Evolutionary conservation across 2,329 filamentous ascomycete species (phyloP).

Genomic region (Nigrospora sphaerica): DNA sequence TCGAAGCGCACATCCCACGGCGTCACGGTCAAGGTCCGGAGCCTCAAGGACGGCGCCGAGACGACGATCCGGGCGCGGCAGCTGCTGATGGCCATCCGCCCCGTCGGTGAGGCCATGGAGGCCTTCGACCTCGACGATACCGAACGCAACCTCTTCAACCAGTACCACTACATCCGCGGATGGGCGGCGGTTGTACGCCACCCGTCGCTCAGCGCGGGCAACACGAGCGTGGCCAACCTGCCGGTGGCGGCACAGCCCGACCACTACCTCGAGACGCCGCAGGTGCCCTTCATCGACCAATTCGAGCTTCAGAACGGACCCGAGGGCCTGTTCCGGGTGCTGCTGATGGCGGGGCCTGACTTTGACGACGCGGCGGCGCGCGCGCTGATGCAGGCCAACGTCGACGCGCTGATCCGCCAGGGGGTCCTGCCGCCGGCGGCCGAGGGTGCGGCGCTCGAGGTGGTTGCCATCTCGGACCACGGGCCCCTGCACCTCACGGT

Average conservation of each 20-base stretch:
- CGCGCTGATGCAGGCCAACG: not conserved
- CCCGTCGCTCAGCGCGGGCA: not conserved
- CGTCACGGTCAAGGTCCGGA: not conserved
- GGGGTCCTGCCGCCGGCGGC: not conserved
- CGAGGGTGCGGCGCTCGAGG: not conserved
- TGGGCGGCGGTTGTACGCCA: not conserved
- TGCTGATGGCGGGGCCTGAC: not conserved
- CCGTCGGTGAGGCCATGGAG: not conserved
- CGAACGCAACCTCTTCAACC: not conserved
- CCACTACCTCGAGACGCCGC: conserved; percentile 1
- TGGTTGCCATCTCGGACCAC: not conserved
- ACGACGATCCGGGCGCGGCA: not conserved
- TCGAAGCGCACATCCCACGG: not conserved
- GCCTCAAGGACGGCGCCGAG: not conserved
- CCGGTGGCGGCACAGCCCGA: not conserved
- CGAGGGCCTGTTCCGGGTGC: not conserved
- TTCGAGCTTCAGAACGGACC: not conserved
- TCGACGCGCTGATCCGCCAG: not conserved
- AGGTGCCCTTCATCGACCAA: not conserved
- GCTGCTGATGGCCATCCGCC: not conserved
- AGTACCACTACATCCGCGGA: not conserved
- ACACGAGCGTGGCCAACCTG: conserved; percentile 1
- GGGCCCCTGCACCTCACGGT: not conserved
- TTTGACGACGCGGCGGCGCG: not conserved
- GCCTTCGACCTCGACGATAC: not conserved